Percentiles rank a stretch among this genome's conserved stretches.
Evolutionary conservation across 2,329 filamentous ascomycete genomes (phyloP).

Genomic region (Aspergillus sp.): DNA sequence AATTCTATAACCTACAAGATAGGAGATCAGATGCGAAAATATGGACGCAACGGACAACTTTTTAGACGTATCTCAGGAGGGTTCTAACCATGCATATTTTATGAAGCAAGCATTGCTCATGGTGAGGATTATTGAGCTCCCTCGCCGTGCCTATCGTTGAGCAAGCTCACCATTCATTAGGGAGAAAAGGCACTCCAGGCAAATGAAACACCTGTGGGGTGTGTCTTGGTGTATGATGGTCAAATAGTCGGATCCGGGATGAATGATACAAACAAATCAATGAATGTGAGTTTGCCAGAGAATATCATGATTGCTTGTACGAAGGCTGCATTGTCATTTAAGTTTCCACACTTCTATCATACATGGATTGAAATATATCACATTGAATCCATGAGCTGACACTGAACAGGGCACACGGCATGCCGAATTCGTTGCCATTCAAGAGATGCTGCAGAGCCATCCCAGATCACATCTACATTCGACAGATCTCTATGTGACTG

Average conservation of each 20-base stretch:
- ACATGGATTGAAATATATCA: not conserved
- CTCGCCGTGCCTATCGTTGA: not conserved
- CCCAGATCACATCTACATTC: constrained; percentile 63
- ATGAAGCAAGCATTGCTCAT: constrained; percentile 83
- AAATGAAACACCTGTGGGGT: constrained; percentile 94
- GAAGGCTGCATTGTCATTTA: too few relatives aligned
- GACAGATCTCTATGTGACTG: constrained; percentile 85
- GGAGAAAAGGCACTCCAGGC: constrained; percentile 75
- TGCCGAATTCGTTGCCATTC: constrained; percentile 87
- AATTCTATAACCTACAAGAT: not conserved
- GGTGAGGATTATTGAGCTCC: constrained; percentile 44
- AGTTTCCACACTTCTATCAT: not conserved
- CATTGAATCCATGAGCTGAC: not conserved
- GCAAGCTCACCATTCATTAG: constrained; percentile 39
- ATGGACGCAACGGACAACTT: not conserved
- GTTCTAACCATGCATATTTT: constrained; percentile 51
- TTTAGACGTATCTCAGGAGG: not conserved
- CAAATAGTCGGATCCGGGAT: constrained; percentile 81
- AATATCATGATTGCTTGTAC: not conserved
- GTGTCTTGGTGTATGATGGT: constrained; percentile 77
- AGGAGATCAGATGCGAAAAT: not conserved
- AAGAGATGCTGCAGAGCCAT: constrained; percentile 57
- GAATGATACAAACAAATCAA: constrained; percentile 91
- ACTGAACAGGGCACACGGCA: constrained; percentile 79
- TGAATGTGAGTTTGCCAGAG: constrained; percentile 47